These are phyloP conservation scores for Vitis hybrid DNA, from an alignment of 177 flowering plant species.

Conservation along the genomic window DNA sequence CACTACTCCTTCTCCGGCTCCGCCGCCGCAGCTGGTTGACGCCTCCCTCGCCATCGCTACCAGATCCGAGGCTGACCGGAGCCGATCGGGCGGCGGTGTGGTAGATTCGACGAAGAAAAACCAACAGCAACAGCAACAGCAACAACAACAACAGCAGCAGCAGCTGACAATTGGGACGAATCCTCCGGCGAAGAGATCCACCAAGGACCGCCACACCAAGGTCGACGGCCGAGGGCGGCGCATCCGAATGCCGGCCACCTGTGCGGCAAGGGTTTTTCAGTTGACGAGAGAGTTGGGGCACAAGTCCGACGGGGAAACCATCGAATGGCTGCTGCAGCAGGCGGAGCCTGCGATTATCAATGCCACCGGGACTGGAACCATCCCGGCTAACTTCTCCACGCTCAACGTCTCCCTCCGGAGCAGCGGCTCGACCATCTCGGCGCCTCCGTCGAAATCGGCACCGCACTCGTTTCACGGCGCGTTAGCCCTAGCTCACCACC, in stretches of 20 bases:
- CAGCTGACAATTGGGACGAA: no score
- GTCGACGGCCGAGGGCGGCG: slow-evolving; percentile 89
- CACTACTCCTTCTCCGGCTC: slow-evolving; percentile 20
- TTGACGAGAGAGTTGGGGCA: slow-evolving; percentile 72
- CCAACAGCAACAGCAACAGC: slow-evolving; percentile 14
- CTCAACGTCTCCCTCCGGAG: slow-evolving; percentile 70
- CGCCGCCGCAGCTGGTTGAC: slow-evolving; percentile 39
- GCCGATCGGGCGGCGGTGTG: slow-evolving; percentile 5
- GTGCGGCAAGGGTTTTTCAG: slow-evolving; percentile 87
- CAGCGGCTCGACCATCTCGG: slow-evolving; percentile 56
- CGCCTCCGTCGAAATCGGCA: slow-evolving; percentile 62
- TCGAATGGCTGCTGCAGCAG: slow-evolving; percentile 79
- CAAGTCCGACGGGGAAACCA: slow-evolving; percentile 82
- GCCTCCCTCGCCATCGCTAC: slow-evolving; percentile 75
- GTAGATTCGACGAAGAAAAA: slow-evolving; percentile 23
- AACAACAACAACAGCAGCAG: slow-evolving; percentile 15
- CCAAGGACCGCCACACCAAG: slow-evolving; percentile 84
- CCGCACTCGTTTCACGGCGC: slow-evolving; percentile 60
- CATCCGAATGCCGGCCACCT: slow-evolving; percentile 85
- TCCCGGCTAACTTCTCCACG: slow-evolving; percentile 79
- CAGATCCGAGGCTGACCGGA: slow-evolving; percentile 27
- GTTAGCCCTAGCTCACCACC: slow-evolving; percentile 47
- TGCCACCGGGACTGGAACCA: slow-evolving; percentile 84
- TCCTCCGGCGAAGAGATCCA: slow-evolving; percentile 41
- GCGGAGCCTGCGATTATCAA: slow-evolving; percentile 78